Evolutionary conservation across 2,329 filamentous ascomycete species (phyloP).

Genomic region (Exophiala sp.): DNA sequence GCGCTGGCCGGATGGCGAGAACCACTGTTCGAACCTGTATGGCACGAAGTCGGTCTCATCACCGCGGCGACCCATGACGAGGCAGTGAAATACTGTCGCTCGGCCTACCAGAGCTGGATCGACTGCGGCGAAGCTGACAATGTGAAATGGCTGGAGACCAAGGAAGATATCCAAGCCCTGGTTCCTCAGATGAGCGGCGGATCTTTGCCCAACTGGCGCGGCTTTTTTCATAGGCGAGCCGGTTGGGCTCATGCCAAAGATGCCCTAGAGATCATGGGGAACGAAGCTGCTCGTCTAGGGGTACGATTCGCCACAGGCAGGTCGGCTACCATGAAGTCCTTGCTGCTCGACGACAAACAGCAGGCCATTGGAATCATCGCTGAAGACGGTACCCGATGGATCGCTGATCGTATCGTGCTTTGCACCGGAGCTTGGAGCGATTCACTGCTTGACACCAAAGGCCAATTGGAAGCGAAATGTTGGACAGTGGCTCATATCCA

Average conservation of each 20-base stretch:
- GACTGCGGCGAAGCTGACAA: slow-evolving; percentile 10
- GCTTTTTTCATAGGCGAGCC: slow-evolving; percentile 5
- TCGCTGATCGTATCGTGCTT: slow-evolving; percentile 5
- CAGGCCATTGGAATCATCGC: slow-evolving; percentile 1
- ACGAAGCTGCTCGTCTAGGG: slow-evolving; percentile 6
- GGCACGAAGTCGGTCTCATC: slow-evolving; percentile 9
- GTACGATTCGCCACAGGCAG: slow-evolving; percentile 1
- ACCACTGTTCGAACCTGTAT: slow-evolving; percentile 7
- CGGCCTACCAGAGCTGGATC: slow-evolving; percentile 7
- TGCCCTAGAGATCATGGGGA: slow-evolving; percentile 7
- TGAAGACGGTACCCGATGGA: slow-evolving; percentile 3
- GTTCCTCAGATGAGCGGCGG: slow-evolving; percentile 2
- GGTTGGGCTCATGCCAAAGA: slow-evolving; percentile 7
- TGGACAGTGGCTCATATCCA: slow-evolving; percentile 11
- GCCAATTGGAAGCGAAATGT: slow-evolving; percentile 6
- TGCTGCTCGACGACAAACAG: slow-evolving; percentile 2
- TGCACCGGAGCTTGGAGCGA: slow-evolving; percentile 6
- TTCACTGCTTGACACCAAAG: slow-evolving; percentile 5
- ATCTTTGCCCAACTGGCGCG: slow-evolving; percentile 4
- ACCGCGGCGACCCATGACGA: slow-evolving; percentile 8
- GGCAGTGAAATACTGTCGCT: slow-evolving; percentile 1
- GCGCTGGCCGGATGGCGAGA: slow-evolving; percentile 8
- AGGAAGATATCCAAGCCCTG: slow-evolving; percentile 1
- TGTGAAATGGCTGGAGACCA: slow-evolving; percentile 6
- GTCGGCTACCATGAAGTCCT: slow-evolving; percentile 8